Conservation (phyloP, 2,329 filamentous ascomycete species). For the Nakataea oryzae region DNA sequence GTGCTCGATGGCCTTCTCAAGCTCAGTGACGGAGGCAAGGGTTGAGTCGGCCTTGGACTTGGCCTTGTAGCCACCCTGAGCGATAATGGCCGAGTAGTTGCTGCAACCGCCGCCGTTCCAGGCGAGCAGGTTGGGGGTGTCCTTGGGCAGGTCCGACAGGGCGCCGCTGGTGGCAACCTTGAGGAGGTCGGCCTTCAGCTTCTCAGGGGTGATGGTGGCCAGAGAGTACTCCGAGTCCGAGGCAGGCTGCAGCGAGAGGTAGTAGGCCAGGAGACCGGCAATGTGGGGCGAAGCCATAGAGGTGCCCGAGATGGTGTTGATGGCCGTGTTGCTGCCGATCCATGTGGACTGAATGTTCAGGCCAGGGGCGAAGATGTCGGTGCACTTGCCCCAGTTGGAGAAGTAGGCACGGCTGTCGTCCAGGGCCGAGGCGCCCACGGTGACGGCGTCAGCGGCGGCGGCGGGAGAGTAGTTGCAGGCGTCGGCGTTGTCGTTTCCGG, state of each 20-base stretch:
- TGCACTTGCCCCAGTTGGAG: conserved; percentile 99
- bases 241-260: conserved; percentile 88
- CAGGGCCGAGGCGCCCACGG: conserved; percentile 88
- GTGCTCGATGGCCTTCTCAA: conserved; percentile 49
- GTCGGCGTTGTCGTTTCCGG: conserved; percentile 97
- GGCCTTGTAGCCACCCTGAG: conserved; percentile 59
- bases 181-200: conserved; percentile 86
- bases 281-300: conserved; percentile 99
- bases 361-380: conserved; percentile 96
- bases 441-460: conserved; percentile 82
- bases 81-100: conserved; percentile 81
- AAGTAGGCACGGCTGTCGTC: conserved; percentile 97
- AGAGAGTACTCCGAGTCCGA: conserved; percentile 86
- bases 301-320: conserved; percentile 98
- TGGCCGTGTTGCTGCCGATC: conserved; percentile 91
- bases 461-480: conserved; percentile 99
- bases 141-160: conserved; percentile 70
- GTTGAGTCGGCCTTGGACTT: conserved; percentile 29
- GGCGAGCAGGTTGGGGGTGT: conserved; percentile 87
- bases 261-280: conserved; percentile 92
- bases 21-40: conserved; percentile 39
- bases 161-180: conserved; percentile 68
- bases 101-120: conserved; percentile 96
- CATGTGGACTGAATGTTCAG: conserved; percentile 96
- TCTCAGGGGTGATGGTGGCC: conserved; percentile 78